phyloP scores from a whole-genome alignment of 1,284 basidiomycete genomes.

The Laetiporus sulphureus region DNA sequence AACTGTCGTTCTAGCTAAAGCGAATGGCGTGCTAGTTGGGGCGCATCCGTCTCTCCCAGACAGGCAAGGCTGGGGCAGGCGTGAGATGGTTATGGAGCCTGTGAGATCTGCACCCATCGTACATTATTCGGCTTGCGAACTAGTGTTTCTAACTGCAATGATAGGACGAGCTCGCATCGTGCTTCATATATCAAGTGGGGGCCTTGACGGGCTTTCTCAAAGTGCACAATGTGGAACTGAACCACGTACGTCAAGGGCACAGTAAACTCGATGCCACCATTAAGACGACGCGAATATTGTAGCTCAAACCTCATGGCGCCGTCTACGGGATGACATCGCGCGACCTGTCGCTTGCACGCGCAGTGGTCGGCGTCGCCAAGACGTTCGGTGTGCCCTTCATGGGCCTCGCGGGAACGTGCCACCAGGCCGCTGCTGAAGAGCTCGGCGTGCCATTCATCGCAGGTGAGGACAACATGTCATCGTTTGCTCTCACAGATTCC shows the following conservation, averaged over 20 bases:
- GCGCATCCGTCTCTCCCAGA: constrained; percentile 62
- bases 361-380: constrained; percentile 42
- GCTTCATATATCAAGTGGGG: constrained; percentile 58
- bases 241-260: constrained; percentile 36
- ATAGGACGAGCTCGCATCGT: constrained; percentile 49
- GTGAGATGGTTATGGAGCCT: constrained; percentile 54
- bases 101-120: constrained; percentile 23
- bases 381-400: constrained; percentile 48
- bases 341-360: constrained; percentile 44
- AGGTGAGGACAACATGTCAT: constrained; percentile 27
- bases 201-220: constrained; percentile 51
- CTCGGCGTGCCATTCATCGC: constrained; percentile 50
- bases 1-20: constrained; percentile 48
- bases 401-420: constrained; percentile 53
- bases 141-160: not conserved
- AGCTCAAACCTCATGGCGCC: constrained; percentile 51
- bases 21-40: constrained; percentile 44
- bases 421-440: constrained; percentile 46
- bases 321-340: constrained; percentile 50
- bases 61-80: constrained; percentile 54
- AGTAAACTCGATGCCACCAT: not conserved
- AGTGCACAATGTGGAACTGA: constrained; percentile 37
- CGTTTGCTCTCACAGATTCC: not conserved
- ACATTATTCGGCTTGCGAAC: not conserved
- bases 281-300: not conserved